Percentiles rank a stretch among this genome's conserved stretches.
These are phyloP conservation scores for Leccinum boreale DNA, from an alignment of 768 basidiomycete genomes.

Conservation along the genomic window DNA sequence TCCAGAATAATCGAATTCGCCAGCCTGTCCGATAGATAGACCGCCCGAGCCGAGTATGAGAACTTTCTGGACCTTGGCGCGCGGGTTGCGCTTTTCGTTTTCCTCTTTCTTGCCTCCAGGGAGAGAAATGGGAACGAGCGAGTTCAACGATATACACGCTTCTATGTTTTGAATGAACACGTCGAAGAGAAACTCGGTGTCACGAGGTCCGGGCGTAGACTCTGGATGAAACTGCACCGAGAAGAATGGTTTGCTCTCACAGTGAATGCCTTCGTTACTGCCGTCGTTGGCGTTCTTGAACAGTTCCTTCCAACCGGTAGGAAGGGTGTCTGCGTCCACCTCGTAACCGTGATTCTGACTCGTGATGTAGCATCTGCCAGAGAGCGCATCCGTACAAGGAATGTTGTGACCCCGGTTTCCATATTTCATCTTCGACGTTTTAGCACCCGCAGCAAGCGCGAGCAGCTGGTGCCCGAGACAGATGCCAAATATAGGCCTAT, in stretches of 20 bases:
- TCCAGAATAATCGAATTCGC: slow-evolving; percentile 99
- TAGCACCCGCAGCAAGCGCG: slow-evolving; percentile 90
- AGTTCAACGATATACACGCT: slow-evolving; percentile 62
- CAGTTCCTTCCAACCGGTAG: slow-evolving; percentile 85
- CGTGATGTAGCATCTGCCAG: slow-evolving; percentile 97
- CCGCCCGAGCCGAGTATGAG: slow-evolving; percentile 97
- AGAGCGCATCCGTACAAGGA: slow-evolving; percentile 91
- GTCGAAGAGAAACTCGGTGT: slow-evolving; percentile 98
- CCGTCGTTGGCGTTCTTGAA: slow-evolving; percentile 97
- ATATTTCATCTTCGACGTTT: slow-evolving; percentile 99
- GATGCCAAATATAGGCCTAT: slow-evolving; percentile 94
- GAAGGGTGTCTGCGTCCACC: slow-evolving; percentile 79
- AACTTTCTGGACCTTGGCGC: slow-evolving; percentile 84
- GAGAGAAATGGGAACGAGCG: slow-evolving; percentile 57
- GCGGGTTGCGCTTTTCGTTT: slow-evolving; percentile 70
- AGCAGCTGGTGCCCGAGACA: slow-evolving; percentile 98
- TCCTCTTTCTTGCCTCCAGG: slow-evolving; percentile 81
- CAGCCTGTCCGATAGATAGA: slow-evolving; percentile 96
- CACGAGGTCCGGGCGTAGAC: slow-evolving; percentile 92
- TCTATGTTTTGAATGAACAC: slow-evolving; percentile 89
- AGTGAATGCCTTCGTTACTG: slow-evolving; percentile 97
- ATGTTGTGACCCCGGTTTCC: slow-evolving; percentile 99
- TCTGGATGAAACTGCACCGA: slow-evolving; percentile 99
- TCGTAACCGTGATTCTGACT: slow-evolving; percentile 99
- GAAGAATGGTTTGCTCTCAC: slow-evolving; percentile 89